Evolutionary conservation across 306 rosid species (phyloP).

Genomic region (Ziziphus jujuba): DNA sequence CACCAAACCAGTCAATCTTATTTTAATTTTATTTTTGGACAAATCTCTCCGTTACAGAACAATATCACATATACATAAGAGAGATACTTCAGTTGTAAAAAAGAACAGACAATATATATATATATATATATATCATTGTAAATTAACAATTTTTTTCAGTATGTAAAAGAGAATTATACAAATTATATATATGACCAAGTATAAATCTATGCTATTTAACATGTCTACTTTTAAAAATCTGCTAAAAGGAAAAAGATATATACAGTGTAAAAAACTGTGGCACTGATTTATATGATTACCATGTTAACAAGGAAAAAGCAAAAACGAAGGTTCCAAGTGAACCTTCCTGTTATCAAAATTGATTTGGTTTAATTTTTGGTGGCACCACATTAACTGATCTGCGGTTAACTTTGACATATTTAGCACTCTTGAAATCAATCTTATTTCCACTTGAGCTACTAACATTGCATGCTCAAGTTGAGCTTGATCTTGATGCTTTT

Average conservation of each 20-base stretch:
- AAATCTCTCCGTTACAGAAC: no score
- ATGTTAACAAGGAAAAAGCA: slow-evolving; percentile 75
- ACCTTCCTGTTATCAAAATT: slow-evolving; percentile 53
- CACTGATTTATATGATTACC: background rate
- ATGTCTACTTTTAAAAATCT: background rate
- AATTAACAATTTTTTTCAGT: background rate
- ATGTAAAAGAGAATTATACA: background rate
- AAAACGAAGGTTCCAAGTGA: slow-evolving; percentile 64
- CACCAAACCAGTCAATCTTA: no score
- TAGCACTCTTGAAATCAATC: slow-evolving; percentile 71
- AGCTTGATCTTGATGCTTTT: slow-evolving; percentile 53
- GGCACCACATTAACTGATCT: slow-evolving; percentile 75
- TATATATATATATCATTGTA: no score
- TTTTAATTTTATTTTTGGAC: no score
- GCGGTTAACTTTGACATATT: slow-evolving; percentile 57
- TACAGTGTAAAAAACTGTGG: background rate
- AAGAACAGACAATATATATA: no score
- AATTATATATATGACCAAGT: background rate
- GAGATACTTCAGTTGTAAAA: no score
- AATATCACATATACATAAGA: no score
- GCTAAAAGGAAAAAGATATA: background rate
- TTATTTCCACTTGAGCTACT: slow-evolving; percentile 73
- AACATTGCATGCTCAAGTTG: slow-evolving; percentile 43
- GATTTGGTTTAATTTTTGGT: slow-evolving; percentile 51
- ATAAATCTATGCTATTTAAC: background rate